Evolutionary conservation across 257 asterid species (phyloP).

Genomic region (Plantago major): DNA sequence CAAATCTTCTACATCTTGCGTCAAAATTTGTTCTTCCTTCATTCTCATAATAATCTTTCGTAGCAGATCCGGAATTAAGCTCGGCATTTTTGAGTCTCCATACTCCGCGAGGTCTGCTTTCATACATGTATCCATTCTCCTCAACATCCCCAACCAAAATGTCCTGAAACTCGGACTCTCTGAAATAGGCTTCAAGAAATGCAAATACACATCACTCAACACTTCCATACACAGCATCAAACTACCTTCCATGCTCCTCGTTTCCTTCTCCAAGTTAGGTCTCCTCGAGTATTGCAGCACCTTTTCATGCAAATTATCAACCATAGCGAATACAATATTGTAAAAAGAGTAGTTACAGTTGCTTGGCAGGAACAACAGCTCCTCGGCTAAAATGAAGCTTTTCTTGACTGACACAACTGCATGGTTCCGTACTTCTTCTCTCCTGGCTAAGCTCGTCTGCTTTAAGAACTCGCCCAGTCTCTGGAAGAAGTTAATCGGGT

Average conservation of each 20-base stretch:
- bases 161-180: conserved; percentile 69
- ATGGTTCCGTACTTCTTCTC: conserved; percentile 89
- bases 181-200: conserved; percentile 60
- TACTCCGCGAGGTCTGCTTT: conserved; percentile 77
- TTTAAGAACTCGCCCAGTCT: conserved; percentile 76
- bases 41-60: conserved; percentile 54
- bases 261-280: conserved; percentile 76
- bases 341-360: conserved; percentile 70
- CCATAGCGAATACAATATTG: conserved; percentile 73
- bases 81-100: conserved; percentile 63
- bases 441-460: conserved; percentile 80
- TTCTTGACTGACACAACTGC: conserved; percentile 63
- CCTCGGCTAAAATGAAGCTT: conserved; percentile 70
- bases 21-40: conserved; percentile 64
- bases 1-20: conserved; percentile 52
- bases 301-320: conserved; percentile 82
- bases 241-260: conserved; percentile 88
- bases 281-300: conserved; percentile 84
- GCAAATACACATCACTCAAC: conserved; percentile 55
- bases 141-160: conserved; percentile 72
- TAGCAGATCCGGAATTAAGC: conserved; percentile 52
- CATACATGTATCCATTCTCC: conserved; percentile 86
- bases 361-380: conserved; percentile 57
- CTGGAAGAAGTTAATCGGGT: conserved; percentile 55
- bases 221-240: conserved; percentile 77